Evolutionary conservation across 1,139 yeast species (phyloP).

Genomic region (Nadsonia commutata): DNA sequence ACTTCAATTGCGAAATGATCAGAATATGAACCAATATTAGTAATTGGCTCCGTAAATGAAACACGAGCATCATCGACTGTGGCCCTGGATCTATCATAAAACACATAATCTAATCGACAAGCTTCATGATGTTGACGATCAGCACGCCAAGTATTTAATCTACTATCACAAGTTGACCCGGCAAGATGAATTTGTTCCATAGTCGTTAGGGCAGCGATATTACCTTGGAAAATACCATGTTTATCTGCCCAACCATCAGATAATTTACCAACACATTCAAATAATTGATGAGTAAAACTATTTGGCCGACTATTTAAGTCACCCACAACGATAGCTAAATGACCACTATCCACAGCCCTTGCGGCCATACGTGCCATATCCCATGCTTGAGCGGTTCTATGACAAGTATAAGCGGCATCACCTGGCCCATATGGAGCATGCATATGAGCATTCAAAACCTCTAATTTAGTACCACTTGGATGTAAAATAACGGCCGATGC

Average conservation of each 20-base stretch:
- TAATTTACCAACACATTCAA: slow-evolving; percentile 56
- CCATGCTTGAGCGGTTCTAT: slow-evolving; percentile 94
- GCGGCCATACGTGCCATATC: slow-evolving; percentile 61
- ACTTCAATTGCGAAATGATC: slow-evolving; percentile 88
- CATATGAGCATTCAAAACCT: slow-evolving; percentile 82
- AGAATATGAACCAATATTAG: slow-evolving; percentile 55
- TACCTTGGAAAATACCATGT: slow-evolving; percentile 33
- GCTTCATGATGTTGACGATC: slow-evolving; percentile 54
- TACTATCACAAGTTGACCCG: slow-evolving; percentile 85
- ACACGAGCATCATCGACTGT: slow-evolving; percentile 48
- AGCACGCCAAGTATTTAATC: slow-evolving; percentile 74
- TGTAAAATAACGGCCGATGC: slow-evolving; percentile 60
- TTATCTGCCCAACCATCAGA: slow-evolving; percentile 73
- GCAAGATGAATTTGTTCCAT: slow-evolving; percentile 54
- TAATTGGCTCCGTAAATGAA: slow-evolving; percentile 53
- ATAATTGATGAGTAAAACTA: slow-evolving; percentile 61
- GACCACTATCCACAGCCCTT: slow-evolving; percentile 55
- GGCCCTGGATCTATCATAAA: slow-evolving; percentile 46
- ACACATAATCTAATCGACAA: slow-evolving; percentile 79
- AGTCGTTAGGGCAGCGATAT: slow-evolving; percentile 36
- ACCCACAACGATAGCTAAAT: slow-evolving; percentile 80
- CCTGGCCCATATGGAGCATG: slow-evolving; percentile 94
- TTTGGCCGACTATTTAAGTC: slow-evolving; percentile 85
- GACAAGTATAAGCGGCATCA: slow-evolving; percentile 81
- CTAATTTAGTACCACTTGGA: slow-evolving; percentile 42